These are phyloP conservation scores for Schrenkiella parvula DNA, from an alignment of 345 rosid species.

Conservation along the genomic window DNA sequence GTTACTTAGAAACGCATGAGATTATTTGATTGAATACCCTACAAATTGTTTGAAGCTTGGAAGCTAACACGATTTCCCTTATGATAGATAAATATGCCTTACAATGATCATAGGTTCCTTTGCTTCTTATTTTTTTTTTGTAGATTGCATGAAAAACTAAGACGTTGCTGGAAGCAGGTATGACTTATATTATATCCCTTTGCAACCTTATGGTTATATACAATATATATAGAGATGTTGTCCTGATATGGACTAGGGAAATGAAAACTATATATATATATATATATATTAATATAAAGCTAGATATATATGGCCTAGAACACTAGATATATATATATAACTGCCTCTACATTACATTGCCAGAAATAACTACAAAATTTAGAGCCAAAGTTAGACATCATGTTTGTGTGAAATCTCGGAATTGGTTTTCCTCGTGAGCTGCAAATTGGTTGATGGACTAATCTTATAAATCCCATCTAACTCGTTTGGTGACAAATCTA, in stretches of 20 bases:
- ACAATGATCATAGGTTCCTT: neutral
- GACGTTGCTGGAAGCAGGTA: constrained; percentile 23
- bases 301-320: constrained; percentile 17
- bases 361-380: neutral
- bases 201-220: neutral
- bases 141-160: constrained; percentile 26
- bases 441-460: neutral
- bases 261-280: neutral
- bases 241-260: neutral
- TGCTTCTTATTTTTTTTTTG: neutral
- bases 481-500: neutral
- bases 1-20: no score
- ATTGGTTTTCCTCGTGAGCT: neutral
- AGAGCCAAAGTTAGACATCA: constrained; percentile 1
- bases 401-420: neutral
- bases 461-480: neutral
- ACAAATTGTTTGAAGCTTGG: neutral
- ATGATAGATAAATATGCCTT: neutral
- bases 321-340: neutral
- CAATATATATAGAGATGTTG: neutral
- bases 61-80: neutral
- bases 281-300: neutral
- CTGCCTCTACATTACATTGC: neutral
- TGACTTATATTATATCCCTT: constrained; percentile 15
- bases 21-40: neutral